Conservation (phyloP, 106 monocot genomes). For the Dendrobium chrysotoxum region DNA sequence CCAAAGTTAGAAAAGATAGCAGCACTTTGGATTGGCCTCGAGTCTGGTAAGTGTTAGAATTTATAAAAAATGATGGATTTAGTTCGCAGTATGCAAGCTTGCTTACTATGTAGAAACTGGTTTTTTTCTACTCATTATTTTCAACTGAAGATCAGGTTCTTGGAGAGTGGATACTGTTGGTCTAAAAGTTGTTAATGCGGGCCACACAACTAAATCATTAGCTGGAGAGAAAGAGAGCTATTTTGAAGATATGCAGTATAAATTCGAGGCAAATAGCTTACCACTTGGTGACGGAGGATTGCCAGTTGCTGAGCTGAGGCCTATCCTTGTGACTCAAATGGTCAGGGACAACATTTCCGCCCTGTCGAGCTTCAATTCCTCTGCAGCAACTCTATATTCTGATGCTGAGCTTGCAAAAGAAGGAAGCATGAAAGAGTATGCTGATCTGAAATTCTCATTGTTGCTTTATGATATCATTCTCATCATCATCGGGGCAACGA, state of each 20-base stretch:
- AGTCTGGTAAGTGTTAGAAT: conserved; percentile 48
- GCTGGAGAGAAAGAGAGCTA: no score
- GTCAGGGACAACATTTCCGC: no score
- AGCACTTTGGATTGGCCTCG: conserved; percentile 87
- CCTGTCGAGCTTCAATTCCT: conserved; percentile 7
- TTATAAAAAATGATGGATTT: no score
- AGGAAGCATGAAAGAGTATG: conserved; percentile 71
- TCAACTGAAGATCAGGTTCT: conserved; percentile 65
- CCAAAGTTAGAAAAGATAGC: conserved; percentile 43
- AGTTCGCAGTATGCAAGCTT: no score
- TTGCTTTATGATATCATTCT: conserved; percentile 59
- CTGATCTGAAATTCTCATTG: conserved; percentile 77
- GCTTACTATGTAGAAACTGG: not conserved
- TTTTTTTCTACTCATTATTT: conserved; percentile 5
- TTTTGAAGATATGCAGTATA: conserved; percentile 33
- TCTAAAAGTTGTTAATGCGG: conserved; percentile 34
- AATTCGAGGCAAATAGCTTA: conserved; percentile 50
- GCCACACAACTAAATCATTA: conserved; percentile 2
- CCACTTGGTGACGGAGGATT: conserved; percentile 54
- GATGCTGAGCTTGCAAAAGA: conserved; percentile 26
- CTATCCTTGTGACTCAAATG: conserved; percentile 21
- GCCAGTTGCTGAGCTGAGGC: conserved; percentile 51
- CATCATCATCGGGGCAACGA: conserved; percentile 24
- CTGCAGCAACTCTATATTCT: conserved; percentile 1
- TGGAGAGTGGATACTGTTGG: conserved; percentile 60